These are phyloP conservation scores for Linderniella brevidens DNA, from an alignment of 257 asterid species.

Conservation along the genomic window DNA sequence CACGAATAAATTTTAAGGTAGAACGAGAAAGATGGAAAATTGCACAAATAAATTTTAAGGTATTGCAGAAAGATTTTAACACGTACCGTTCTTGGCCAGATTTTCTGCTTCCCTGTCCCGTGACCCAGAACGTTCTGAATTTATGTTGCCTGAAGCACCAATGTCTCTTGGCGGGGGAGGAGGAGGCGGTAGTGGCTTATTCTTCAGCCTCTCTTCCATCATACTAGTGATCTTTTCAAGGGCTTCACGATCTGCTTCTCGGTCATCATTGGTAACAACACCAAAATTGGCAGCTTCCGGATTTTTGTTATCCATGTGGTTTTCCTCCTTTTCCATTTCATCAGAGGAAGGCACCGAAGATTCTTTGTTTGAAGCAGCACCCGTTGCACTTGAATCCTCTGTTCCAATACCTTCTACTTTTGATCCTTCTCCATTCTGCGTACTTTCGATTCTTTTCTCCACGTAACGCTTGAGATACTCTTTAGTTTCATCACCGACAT, in stretches of 20 bases:
- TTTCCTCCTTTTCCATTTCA: constrained; percentile 31
- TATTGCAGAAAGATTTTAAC: constrained; percentile 2
- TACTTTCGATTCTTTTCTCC: constrained; percentile 45
- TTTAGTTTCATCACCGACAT: constrained; percentile 62
- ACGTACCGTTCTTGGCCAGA: constrained; percentile 28
- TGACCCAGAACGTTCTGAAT: constrained; percentile 45
- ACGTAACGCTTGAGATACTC: constrained; percentile 62
- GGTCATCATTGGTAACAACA: constrained; percentile 68
- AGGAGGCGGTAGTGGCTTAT: constrained; percentile 83
- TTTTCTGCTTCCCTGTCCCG: constrained; percentile 31
- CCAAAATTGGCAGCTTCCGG: constrained; percentile 49
- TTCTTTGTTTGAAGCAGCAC: constrained; percentile 29
- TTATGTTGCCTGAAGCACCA: constrained; percentile 40
- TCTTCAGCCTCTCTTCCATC: constrained; percentile 85
- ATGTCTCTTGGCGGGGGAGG: constrained; percentile 46
- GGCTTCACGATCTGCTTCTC: constrained; percentile 53
- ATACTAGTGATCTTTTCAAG: constrained; percentile 51
- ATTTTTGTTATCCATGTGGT: constrained; percentile 33
- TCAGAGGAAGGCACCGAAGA: constrained; percentile 28
- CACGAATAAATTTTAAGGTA: constrained; percentile 12
- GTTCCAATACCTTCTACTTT: constrained; percentile 31
- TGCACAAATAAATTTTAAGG: constrained; percentile 3
- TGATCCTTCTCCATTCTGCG: constrained; percentile 26
- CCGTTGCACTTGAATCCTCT: constrained; percentile 33
- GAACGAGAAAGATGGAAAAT: constrained; percentile 7